These are phyloP conservation scores for Saccharomycopsis lassenensis DNA, from an alignment of 805 yeast genomes.

Conservation along the genomic window DNA sequence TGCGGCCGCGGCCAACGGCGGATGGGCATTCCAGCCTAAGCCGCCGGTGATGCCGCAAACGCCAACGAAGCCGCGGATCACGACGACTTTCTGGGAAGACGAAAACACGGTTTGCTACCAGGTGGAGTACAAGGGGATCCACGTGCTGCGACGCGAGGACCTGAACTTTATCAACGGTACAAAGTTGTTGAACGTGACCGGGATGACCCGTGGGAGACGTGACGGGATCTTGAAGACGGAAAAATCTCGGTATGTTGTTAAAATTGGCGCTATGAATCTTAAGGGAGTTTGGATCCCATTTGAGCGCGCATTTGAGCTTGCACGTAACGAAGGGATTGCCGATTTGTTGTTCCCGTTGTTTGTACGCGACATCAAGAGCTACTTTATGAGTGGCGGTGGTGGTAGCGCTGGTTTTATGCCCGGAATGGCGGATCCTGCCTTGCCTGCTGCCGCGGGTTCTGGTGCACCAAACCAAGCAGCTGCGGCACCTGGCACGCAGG, in stretches of 20 bases:
- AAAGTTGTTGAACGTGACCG: conserved; percentile 70
- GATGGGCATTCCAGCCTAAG: not conserved
- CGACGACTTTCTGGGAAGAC: conserved; percentile 88
- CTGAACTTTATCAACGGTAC: conserved; percentile 83
- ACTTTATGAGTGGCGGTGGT: conserved; percentile 15
- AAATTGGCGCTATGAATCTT: conserved; percentile 78
- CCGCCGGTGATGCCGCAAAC: conserved; percentile 3
- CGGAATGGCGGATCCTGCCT: not conserved
- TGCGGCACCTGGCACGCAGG: too few species aligned
- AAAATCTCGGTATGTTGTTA: conserved; percentile 67
- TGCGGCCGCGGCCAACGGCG: not conserved
- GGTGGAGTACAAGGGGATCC: conserved; percentile 71
- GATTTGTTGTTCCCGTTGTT: conserved; percentile 58
- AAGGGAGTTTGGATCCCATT: conserved; percentile 90
- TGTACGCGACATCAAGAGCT: conserved; percentile 55
- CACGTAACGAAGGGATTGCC: conserved; percentile 65
- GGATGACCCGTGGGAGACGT: conserved; percentile 79
- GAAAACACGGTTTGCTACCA: conserved; percentile 78
- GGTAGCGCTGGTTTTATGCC: conserved; percentile 1
- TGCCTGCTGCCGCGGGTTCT: conserved; percentile 2
- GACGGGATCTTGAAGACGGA: conserved; percentile 77
- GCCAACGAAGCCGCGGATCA: conserved; percentile 42
- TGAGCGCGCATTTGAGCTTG: conserved; percentile 72
- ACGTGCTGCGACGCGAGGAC: conserved; percentile 77
- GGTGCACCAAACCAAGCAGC: not conserved